Evolutionary conservation across 2,329 filamentous ascomycete species (phyloP), one percentile per base, ranked within the genome.

Genomic region (Fusarium sp.): DNA sequence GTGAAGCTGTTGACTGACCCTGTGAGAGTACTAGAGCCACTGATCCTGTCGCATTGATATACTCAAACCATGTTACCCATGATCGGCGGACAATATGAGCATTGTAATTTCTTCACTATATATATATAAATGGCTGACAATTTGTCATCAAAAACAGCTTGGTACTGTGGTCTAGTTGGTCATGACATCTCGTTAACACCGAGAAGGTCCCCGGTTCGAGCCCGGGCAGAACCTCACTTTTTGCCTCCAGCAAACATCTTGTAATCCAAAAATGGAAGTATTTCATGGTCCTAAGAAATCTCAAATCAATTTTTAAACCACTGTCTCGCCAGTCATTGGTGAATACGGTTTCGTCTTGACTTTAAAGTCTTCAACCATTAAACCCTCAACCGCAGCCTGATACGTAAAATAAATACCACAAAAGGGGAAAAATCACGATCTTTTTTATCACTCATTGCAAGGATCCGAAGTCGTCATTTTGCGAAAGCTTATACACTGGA

Each of bases 401-500:
- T 30, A 30, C 28, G 28, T 37, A 37, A 37, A 37, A 37, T 5
- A 37, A 37, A 37, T 37, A 37, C 34, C 34, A 37, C 34, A 50
- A 30, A 50, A 37, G 21, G 21, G 2, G 31, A 37, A 37, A 37
- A 37, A n/a, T 11, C 34, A 37, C 10, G 6, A n/a, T 37, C 26
- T 30, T 48, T 48, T 19, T 7, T 44, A 54, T 70, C 41, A 37
- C 26, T 28, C n/a, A 28, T 14, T 46, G 14, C 54, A 46, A 37
- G 62, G 67, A 37, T 58, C 4, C 26, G 23, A 62, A 63, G 43
- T 59, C 67, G 67, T 48, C 42, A 70, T 70, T n/a, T 19, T 14
- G 18, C 1, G 11, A 37, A 70, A 67, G 62, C 26, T 55, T 64
- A 70, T 70, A 51, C 18, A 28, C 59, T 57, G 67, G 67, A 43